Conservation (phyloP, 441 rosid genomes). For the Croton laevigatus region DNA sequence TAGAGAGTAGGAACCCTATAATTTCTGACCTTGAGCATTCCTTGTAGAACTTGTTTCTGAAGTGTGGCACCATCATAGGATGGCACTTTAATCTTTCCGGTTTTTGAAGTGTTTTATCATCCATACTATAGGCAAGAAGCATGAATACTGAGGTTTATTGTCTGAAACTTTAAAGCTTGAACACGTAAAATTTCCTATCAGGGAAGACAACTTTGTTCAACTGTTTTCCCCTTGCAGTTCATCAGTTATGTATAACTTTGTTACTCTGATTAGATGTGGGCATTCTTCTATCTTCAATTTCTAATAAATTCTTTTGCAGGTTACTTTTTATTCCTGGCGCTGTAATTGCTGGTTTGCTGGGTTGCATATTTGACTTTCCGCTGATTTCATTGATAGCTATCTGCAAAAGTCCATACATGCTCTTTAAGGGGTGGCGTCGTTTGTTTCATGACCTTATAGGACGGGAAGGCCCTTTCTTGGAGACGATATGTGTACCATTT, state of each 20-base stretch:
- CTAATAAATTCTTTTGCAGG: conserved; percentile 36
- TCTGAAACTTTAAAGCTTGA: background rate
- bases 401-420: conserved; percentile 85
- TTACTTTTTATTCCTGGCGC: conserved; percentile 66
- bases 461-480: conserved; percentile 98
- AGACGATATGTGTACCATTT: conserved; percentile 92
- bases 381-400: conserved; percentile 65
- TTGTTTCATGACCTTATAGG: conserved; percentile 92
- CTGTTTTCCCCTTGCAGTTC: background rate
- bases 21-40: background rate
- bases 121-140: no score
- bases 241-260: background rate
- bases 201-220: background rate
- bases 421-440: conserved; percentile 91
- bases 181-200: no score
- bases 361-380: conserved; percentile 64
- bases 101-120: background rate
- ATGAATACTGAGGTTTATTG: background rate
- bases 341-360: conserved; percentile 50
- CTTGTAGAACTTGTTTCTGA: background rate
- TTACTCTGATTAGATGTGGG: background rate
- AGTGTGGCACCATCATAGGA: background rate
- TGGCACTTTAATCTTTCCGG: background rate
- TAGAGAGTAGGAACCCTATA: background rate
- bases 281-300: conserved; percentile 10